These are phyloP conservation scores for Ambrosia artemisiifolia DNA, from an alignment of 129 eudicot genomes.

Conservation along the genomic window DNA sequence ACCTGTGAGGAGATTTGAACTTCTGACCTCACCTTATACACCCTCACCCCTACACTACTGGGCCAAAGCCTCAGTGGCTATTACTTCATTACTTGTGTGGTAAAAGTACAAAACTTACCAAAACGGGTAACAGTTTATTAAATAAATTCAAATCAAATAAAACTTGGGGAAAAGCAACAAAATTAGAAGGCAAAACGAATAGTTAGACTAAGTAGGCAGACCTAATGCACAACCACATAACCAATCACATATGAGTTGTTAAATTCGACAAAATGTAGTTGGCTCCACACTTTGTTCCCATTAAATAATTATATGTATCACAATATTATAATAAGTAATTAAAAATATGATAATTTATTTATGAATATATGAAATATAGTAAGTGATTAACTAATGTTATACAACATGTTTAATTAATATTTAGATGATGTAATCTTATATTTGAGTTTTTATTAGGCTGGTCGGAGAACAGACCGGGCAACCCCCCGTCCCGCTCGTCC, in stretches of 20 bases:
- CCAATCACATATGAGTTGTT: constrained; percentile 13
- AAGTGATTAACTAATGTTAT: too few species aligned
- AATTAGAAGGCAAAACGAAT: not conserved
- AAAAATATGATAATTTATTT: too few species aligned
- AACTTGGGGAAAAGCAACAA: not conserved
- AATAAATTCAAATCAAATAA: not conserved
- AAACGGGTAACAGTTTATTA: not conserved
- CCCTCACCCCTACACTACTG: too few species aligned
- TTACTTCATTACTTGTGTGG: too few species aligned
- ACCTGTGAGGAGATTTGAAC: too few species aligned
- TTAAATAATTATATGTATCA: not conserved
- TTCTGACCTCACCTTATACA: too few species aligned
- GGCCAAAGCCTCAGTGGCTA: too few species aligned
- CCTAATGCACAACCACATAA: constrained; percentile 19
- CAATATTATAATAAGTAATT: too few species aligned
- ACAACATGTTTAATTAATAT: not conserved
- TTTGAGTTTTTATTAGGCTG: not conserved
- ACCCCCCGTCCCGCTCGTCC: too few species aligned
- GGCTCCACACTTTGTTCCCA: not conserved
- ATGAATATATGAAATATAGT: too few species aligned
- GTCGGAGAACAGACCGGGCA: too few species aligned
- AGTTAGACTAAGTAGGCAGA: constrained; percentile 25
- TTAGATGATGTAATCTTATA: not conserved
- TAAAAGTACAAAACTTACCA: constrained; percentile 13
- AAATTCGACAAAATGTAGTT: constrained; percentile 8